These are phyloP conservation scores for Podospora fimiseda DNA, from an alignment of 495 filamentous ascomycete genomes.

Conservation along the genomic window DNA sequence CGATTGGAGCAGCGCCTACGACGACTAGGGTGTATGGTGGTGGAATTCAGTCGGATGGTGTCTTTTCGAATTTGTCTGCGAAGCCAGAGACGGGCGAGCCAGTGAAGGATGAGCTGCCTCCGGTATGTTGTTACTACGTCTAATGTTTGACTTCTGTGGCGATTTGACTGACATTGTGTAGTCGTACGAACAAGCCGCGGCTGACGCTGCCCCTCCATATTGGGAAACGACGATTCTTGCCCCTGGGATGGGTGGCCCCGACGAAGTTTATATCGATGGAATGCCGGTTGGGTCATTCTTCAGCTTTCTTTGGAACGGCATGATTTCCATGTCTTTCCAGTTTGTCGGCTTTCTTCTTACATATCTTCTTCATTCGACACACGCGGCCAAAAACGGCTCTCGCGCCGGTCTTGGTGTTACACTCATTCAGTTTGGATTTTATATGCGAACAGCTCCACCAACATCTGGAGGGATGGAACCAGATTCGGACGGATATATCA, in stretches of 20 bases:
- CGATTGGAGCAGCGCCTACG: constrained; percentile 4
- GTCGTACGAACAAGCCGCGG: constrained; percentile 98
- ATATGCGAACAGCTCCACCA: constrained; percentile 56
- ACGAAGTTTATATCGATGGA: constrained; percentile 95
- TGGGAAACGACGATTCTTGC: constrained; percentile 98
- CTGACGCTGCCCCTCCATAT: constrained; percentile 92
- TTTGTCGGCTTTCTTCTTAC: constrained; percentile 95
- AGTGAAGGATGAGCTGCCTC: constrained; percentile 78
- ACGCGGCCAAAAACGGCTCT: constrained; percentile 96
- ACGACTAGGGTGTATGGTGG: constrained; percentile 51
- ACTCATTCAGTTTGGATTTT: constrained; percentile 94
- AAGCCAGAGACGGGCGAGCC: constrained; percentile 85
- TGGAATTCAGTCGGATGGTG: constrained; percentile 74
- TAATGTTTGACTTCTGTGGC: neutral
- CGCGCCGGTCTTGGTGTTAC: constrained; percentile 90
- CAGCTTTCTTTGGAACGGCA: constrained; percentile 94
- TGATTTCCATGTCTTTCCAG: constrained; percentile 98
- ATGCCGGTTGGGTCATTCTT: constrained; percentile 93
- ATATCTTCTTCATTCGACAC: constrained; percentile 94
- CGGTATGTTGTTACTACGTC: constrained; percentile 56
- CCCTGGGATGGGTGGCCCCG: constrained; percentile 69
- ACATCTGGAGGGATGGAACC: constrained; percentile 37
- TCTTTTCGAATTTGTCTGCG: constrained; percentile 90
- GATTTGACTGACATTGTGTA: constrained; percentile 36
- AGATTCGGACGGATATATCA: constrained; percentile 48